phyloP scores from a whole-genome alignment of 345 rosid species.

The Melaleuca quinquenervia region DNA sequence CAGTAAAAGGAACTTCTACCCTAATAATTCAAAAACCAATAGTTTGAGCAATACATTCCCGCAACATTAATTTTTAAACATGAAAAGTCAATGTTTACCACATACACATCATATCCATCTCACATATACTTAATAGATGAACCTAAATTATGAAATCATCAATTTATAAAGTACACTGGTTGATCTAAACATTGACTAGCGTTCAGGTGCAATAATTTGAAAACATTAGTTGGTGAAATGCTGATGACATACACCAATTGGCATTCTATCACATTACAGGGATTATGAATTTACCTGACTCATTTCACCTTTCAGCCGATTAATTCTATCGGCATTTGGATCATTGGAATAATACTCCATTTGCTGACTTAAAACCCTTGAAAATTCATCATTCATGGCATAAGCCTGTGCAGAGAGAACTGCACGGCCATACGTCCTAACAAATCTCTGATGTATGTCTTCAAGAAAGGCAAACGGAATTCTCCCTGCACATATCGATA shows the following conservation, averaged over 20 bases:
- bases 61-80: background rate
- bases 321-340: slow-evolving; percentile 88
- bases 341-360: slow-evolving; percentile 79
- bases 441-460: slow-evolving; percentile 92
- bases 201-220: background rate
- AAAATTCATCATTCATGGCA: slow-evolving; percentile 92
- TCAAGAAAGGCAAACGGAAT: slow-evolving; percentile 90
- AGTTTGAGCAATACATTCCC: background rate
- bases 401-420: slow-evolving; percentile 79
- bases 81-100: background rate
- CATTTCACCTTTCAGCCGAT: slow-evolving; percentile 90
- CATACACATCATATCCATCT: background rate
- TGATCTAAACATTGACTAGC: background rate
- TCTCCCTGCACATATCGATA: slow-evolving; percentile 35
- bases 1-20: background rate
- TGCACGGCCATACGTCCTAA: slow-evolving; percentile 54
- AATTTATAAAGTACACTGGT: background rate
- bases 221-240: background rate
- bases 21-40: background rate
- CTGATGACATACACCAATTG: background rate
- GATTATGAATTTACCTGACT: slow-evolving; percentile 44
- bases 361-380: slow-evolving; percentile 90
- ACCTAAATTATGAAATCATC: background rate
- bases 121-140: background rate
- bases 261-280: background rate